A percentile compares a stretch with the other conserved stretches of the same genome.
phyloP scores from a whole-genome alignment of 805 yeast genomes.

The Saturnispora kantuleensis region DNA sequence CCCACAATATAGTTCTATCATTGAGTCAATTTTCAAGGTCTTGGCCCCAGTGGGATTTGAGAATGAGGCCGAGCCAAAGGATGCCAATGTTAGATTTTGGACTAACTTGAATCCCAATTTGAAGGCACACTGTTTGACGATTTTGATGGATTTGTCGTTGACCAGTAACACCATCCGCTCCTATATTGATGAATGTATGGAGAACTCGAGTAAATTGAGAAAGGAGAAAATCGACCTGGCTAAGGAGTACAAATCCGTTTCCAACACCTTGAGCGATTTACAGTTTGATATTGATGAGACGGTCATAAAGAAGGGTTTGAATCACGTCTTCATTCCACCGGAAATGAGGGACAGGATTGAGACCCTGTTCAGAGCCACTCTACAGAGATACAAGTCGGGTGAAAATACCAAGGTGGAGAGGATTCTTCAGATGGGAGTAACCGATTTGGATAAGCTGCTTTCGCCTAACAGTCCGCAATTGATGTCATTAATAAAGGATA shows the following conservation, averaged over 20 bases:
- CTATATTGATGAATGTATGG: conserved; percentile 60
- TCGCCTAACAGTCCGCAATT: conserved; percentile 35
- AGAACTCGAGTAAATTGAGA: conserved; percentile 49
- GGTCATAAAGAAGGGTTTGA: conserved; percentile 13
- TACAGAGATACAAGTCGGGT: conserved; percentile 11
- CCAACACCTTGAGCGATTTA: conserved; percentile 32
- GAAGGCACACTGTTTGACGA: conserved; percentile 30
- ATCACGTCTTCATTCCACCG: conserved; percentile 2
- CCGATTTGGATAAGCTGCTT: conserved; percentile 28
- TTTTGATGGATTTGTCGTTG: conserved; percentile 53
- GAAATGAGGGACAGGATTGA: conserved; percentile 12
- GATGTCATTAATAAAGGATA: conserved; percentile 32
- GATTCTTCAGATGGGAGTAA: conserved; percentile 21
- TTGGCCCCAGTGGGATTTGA: conserved; percentile 44
- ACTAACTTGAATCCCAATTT: neutral
- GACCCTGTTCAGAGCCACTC: neutral
- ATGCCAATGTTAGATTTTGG: conserved; percentile 5
- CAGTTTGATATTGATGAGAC: conserved; percentile 19
- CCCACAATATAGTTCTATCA: conserved; percentile 41
- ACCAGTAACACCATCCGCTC: conserved; percentile 50
- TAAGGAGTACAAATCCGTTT: conserved; percentile 42
- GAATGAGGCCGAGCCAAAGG: conserved; percentile 15
- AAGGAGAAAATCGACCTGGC: conserved; percentile 57
- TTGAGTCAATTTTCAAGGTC: conserved; percentile 38
- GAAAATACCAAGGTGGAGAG: conserved; percentile 13